Evolutionary conservation across 73 alveolate genomes (phyloP).

Genomic region (Blepharisma japonicum): DNA sequence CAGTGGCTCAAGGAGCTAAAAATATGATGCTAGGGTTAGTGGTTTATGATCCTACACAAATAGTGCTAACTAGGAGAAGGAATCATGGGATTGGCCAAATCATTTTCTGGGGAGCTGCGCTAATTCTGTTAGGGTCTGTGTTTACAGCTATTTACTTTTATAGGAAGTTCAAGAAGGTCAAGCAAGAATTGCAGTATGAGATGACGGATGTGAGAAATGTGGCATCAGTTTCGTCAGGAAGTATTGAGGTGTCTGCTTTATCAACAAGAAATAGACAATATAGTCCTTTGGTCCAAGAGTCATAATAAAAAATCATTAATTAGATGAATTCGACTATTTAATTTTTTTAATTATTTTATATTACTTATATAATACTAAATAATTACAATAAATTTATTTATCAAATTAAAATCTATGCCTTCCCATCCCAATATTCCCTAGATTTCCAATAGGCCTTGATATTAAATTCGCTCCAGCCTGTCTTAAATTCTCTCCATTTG

Average conservation of each 20-base stretch:
- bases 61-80: background rate
- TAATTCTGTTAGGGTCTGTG: background rate
- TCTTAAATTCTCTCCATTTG: too few species aligned
- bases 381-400: too few species aligned
- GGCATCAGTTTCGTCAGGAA: background rate
- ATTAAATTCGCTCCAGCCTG: too few species aligned
- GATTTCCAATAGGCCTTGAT: too few species aligned
- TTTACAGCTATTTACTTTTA: constrained; percentile 20
- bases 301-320: too few species aligned
- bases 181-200: background rate
- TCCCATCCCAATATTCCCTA: too few species aligned
- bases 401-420: too few species aligned
- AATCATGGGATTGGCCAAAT: background rate
- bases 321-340: too few species aligned
- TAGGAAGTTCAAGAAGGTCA: background rate
- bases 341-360: too few species aligned
- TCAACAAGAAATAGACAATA: too few species aligned
- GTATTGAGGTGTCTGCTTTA: background rate
- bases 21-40: background rate
- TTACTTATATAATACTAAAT: too few species aligned
- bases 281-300: too few species aligned
- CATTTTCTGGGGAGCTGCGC: background rate
- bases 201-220: constrained; percentile 23
- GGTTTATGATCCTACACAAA: constrained; percentile 21
- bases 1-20: background rate